Conservation (phyloP, 441 rosid genomes). For the Croton laevigatus region DNA sequence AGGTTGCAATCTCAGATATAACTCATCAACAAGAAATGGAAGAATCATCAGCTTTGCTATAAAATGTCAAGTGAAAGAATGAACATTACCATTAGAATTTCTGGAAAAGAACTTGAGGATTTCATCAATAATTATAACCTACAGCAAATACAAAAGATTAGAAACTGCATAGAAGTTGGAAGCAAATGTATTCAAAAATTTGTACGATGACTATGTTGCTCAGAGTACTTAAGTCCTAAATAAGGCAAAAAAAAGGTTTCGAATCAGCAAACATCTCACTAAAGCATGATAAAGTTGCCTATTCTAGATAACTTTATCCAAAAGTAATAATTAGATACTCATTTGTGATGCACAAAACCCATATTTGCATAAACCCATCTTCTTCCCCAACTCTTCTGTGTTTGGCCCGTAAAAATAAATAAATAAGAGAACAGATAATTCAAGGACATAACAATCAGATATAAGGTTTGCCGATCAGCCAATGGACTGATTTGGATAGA, state of each 20-base stretch:
- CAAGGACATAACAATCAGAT: too few relatives aligned
- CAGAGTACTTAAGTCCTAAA: too few relatives aligned
- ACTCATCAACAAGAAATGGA: background rate
- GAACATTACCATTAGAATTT: conserved; percentile 52
- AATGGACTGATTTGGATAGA: too few relatives aligned
- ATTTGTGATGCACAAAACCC: background rate
- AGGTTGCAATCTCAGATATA: background rate
- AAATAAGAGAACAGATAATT: background rate
- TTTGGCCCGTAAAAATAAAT: background rate
- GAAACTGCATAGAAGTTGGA: background rate
- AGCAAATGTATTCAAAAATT: background rate
- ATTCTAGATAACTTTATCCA: background rate
- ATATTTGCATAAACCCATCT: background rate
- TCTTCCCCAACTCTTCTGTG: background rate
- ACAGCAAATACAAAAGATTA: conserved; percentile 21
- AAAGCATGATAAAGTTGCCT: background rate
- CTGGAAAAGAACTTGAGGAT: conserved; percentile 91
- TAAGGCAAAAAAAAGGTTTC: background rate
- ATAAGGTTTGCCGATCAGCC: too few relatives aligned
- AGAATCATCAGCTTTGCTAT: too few relatives aligned
- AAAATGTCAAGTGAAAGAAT: too few relatives aligned
- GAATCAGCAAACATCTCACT: background rate
- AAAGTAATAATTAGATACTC: background rate
- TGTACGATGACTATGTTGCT: background rate
- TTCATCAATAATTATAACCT: conserved; percentile 96